Conservation (phyloP, 768 basidiomycete genomes). For the Trametes elegans region DNA sequence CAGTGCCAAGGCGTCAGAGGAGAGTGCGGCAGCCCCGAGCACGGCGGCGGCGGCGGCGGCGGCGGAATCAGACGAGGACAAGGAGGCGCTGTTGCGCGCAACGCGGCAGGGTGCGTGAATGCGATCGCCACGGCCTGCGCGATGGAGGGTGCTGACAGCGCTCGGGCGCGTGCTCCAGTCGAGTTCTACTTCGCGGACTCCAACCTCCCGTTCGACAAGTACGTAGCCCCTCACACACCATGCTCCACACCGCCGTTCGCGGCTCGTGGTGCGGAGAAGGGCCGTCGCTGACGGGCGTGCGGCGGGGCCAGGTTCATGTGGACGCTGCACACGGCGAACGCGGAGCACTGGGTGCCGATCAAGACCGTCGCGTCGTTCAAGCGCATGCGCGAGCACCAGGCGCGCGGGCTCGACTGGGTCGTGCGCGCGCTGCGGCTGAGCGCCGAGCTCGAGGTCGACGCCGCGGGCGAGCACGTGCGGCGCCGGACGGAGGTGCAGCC, state of each 20-base stretch:
- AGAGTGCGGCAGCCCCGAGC: not conserved
- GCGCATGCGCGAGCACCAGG: conserved; percentile 78
- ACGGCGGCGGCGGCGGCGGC: not conserved
- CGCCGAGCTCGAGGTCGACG: conserved; percentile 69
- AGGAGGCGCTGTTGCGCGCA: conserved; percentile 46
- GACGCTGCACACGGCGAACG: conserved; percentile 77
- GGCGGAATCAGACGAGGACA: conserved; percentile 31
- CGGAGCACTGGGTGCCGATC: conserved; percentile 89
- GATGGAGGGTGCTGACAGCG: too few relatives aligned
- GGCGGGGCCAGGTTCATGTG: conserved; percentile 81
- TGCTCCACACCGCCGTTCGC: not conserved
- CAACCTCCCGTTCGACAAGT: conserved; percentile 93
- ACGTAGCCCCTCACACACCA: not conserved
- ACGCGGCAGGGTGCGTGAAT: conserved; percentile 51
- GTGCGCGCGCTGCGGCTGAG: conserved; percentile 58
- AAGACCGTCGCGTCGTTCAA: conserved; percentile 89
- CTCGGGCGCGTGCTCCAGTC: too few relatives aligned
- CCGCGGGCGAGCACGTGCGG: conserved; percentile 68
- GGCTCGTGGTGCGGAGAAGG: too few relatives aligned
- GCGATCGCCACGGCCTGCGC: too few relatives aligned
- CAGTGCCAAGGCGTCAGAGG: too few relatives aligned
- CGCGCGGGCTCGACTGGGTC: conserved; percentile 66
- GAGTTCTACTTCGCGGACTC: conserved; percentile 97
- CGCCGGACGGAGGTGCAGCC: conserved; percentile 72
- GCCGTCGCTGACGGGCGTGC: too few relatives aligned